A percentile compares a stretch with the other conserved stretches of the same genome.
Evolutionary conservation across 495 filamentous ascomycete species (phyloP).

Genomic region (Tuber melanosporum): DNA sequence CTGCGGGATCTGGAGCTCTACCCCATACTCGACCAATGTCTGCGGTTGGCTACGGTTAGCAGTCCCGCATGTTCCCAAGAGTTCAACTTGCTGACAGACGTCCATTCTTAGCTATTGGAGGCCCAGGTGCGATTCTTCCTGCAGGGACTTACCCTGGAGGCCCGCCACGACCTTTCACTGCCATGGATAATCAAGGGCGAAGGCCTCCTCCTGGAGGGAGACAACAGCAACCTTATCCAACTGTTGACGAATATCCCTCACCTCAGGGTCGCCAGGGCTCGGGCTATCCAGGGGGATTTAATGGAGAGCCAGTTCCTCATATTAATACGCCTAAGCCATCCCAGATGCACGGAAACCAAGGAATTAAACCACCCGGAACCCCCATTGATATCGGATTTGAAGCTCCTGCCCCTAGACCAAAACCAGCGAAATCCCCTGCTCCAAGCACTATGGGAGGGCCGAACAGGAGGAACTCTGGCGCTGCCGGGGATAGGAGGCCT

Average conservation of each 20-base stretch:
- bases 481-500: constrained; percentile 15
- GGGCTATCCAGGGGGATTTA: constrained; percentile 29
- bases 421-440: constrained; percentile 36
- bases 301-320: constrained; percentile 20
- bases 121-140: constrained; percentile 34
- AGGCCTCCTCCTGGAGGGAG: constrained; percentile 25
- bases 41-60: constrained; percentile 36
- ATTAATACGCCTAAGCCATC: constrained; percentile 25
- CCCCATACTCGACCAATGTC: constrained; percentile 47
- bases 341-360: constrained; percentile 8
- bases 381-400: constrained; percentile 40
- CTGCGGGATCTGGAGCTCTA: constrained; percentile 42
- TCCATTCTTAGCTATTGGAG: constrained; percentile 35
- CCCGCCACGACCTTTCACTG: constrained; percentile 25
- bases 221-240: constrained; percentile 3
- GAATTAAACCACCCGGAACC: constrained; percentile 11
- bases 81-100: constrained; percentile 34
- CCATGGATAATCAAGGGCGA: constrained; percentile 25
- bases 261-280: constrained; percentile 21
- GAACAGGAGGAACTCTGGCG: constrained; percentile 16
- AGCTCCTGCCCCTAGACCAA: constrained; percentile 33
- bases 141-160: constrained; percentile 38
- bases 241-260: constrained; percentile 4
- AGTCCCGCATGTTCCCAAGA: constrained; percentile 33
- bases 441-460: constrained; percentile 11